A percentile compares a stretch with the other conserved stretches of the same genome.
Evolutionary conservation across 1,284 basidiomycete genomes (phyloP).

Genomic region (Ceraceosorus guamensis): DNA sequence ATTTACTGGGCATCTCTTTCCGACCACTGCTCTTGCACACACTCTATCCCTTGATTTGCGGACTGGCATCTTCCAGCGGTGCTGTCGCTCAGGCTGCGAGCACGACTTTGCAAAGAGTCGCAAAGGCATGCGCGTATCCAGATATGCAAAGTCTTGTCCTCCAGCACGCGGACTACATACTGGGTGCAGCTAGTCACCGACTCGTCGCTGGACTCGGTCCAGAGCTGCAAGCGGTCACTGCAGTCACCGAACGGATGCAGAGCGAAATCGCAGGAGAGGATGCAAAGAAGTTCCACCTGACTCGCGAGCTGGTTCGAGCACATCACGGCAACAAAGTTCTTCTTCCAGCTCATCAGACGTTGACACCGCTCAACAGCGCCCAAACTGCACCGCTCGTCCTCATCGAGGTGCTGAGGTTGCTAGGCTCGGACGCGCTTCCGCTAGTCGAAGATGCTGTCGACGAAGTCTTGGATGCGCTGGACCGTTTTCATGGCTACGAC

Average conservation of each 20-base stretch:
- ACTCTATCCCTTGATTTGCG: constrained; percentile 36
- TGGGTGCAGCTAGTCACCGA: constrained; percentile 38
- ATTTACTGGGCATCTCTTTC: constrained; percentile 33
- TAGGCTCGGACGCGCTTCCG: constrained; percentile 37
- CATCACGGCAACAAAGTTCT: no score
- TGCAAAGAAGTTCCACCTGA: no score
- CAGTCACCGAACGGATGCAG: no score
- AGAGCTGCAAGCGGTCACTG: constrained; percentile 2
- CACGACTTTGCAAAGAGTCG: constrained; percentile 19
- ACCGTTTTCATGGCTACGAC: constrained; percentile 37
- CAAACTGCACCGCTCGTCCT: constrained; percentile 43
- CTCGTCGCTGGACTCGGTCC: constrained; percentile 11
- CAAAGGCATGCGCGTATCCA: constrained; percentile 33
- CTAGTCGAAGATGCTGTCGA: constrained; percentile 46
- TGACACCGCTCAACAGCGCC: constrained; percentile 28
- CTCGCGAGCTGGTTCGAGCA: no score
- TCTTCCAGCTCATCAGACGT: neutral
- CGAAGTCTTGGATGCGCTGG: constrained; percentile 43
- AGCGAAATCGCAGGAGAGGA: neutral
- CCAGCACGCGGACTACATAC: constrained; percentile 43
- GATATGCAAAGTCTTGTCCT: constrained; percentile 28
- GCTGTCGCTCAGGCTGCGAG: constrained; percentile 13
- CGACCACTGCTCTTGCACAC: constrained; percentile 23
- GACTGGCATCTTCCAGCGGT: constrained; percentile 16
- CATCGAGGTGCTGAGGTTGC: constrained; percentile 39